phyloP scores from a whole-genome alignment of 768 basidiomycete genomes.

The Pisolithus microcarpus region DNA sequence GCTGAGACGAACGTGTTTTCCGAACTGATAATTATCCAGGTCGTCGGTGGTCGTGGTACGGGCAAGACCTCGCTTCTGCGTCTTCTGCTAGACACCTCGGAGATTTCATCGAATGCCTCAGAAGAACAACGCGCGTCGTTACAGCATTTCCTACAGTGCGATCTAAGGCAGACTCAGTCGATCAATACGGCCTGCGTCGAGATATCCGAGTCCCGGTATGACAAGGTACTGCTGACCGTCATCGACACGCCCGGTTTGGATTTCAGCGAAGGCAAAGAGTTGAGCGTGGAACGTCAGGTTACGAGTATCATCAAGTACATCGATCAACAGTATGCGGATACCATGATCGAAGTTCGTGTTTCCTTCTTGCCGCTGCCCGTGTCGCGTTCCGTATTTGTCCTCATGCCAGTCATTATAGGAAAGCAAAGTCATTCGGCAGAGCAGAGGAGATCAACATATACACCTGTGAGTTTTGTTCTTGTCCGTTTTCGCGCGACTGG shows the following conservation, averaged over 20 bases:
- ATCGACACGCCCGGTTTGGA: conserved; percentile 85
- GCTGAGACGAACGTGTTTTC: conserved; percentile 3
- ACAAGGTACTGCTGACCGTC: conserved; percentile 70
- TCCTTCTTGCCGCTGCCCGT: neutral
- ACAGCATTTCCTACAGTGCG: conserved; percentile 56
- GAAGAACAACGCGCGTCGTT: conserved; percentile 62
- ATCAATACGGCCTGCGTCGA: conserved; percentile 71
- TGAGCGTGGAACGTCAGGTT: conserved; percentile 76
- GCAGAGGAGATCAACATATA: conserved; percentile 84
- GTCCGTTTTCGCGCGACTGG: neutral
- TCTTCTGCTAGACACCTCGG: conserved; percentile 76
- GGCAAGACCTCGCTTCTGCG: conserved; percentile 82
- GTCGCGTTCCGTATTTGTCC: neutral
- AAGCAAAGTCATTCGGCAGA: conserved; percentile 81
- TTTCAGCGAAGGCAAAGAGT: conserved; percentile 62
- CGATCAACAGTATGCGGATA: conserved; percentile 76
- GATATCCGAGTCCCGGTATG: conserved; percentile 77
- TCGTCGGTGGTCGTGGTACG: conserved; percentile 72
- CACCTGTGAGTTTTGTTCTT: conserved; percentile 55
- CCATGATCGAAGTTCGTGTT: conserved; percentile 67
- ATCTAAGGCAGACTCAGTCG: conserved; percentile 50
- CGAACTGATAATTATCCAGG: conserved; percentile 34
- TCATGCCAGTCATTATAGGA: conserved; percentile 40
- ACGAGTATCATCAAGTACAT: conserved; percentile 68
- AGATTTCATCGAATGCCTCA: conserved; percentile 72